Evolutionary conservation across 2,329 filamentous ascomycete species (phyloP).

Genomic region (Dactylella cylindrospora): DNA sequence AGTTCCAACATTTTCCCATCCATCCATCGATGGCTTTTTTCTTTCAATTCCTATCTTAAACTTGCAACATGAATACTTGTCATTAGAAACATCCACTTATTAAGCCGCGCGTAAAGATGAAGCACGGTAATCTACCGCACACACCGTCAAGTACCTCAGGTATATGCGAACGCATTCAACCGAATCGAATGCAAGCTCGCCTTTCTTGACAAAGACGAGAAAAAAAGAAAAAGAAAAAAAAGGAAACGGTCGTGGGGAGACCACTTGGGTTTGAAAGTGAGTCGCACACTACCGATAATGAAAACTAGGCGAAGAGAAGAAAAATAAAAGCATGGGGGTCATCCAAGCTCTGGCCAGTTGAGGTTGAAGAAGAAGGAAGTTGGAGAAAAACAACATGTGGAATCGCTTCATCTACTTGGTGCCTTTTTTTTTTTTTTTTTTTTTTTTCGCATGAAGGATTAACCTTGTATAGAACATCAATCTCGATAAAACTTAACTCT

Average conservation of each 20-base stretch:
- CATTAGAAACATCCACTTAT: conserved; percentile 36
- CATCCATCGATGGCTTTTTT: not conserved
- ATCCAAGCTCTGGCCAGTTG: conserved; percentile 9
- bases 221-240: too few relatives aligned
- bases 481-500: conserved; percentile 17
- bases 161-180: conserved; percentile 34
- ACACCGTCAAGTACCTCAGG: conserved; percentile 18
- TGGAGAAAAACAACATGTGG: conserved; percentile 20
- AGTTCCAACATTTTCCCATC: not conserved
- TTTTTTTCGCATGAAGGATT: conserved; percentile 15
- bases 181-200: conserved; percentile 5
- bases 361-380: conserved; percentile 40
- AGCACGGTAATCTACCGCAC: conserved; percentile 25
- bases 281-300: conserved; percentile 28
- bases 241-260: conserved; percentile 42
- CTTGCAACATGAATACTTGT: conserved; percentile 27
- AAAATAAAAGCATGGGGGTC: conserved; percentile 41
- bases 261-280: conserved; percentile 43
- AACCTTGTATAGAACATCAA: conserved; percentile 30
- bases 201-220: too few relatives aligned
- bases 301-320: conserved; percentile 21
- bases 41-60: not conserved
- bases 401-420: conserved; percentile 26
- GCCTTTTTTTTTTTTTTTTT: conserved; percentile 12
- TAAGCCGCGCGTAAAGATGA: conserved; percentile 20